Conservation (phyloP, 208 protist species). For the Leishmania martiniquensis region DNA sequence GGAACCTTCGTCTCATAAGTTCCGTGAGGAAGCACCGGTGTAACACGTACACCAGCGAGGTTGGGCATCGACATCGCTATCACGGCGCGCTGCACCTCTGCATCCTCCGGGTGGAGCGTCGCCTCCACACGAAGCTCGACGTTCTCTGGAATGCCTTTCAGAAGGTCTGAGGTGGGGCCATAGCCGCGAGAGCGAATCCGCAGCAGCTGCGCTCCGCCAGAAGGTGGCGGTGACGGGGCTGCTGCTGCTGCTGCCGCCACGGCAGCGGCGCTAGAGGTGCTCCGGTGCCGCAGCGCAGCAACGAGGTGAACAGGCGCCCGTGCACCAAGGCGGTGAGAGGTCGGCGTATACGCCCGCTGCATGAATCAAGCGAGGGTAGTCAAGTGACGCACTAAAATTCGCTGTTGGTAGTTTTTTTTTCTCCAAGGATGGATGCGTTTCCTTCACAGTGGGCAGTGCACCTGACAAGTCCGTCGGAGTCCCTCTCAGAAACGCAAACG, state of each 20-base stretch:
- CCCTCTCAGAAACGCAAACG: not conserved
- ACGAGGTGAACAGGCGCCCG: not conserved
- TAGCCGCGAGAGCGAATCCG: slow-evolving; percentile 72
- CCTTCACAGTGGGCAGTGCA: not conserved
- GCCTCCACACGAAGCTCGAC: slow-evolving; percentile 55
- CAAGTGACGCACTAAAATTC: not conserved
- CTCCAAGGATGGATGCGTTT: too few relatives aligned
- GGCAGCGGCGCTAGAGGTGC: slow-evolving; percentile 6
- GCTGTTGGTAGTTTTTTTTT: not conserved
- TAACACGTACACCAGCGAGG: slow-evolving; percentile 51
- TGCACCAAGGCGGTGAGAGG: slow-evolving; percentile 8
- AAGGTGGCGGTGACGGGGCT: not conserved
- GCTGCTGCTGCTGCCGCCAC: not conserved
- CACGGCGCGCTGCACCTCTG: slow-evolving; percentile 66
- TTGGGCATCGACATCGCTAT: slow-evolving; percentile 61
- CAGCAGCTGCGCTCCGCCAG: slow-evolving; percentile 12
- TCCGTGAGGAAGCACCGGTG: slow-evolving; percentile 25
- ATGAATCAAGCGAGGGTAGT: slow-evolving; percentile 1
- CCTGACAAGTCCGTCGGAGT: not conserved
- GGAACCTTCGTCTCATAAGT: slow-evolving; percentile 15
- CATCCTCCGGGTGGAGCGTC: slow-evolving; percentile 76
- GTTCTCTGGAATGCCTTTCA: slow-evolving; percentile 53
- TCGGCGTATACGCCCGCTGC: slow-evolving; percentile 27
- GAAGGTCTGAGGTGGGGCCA: slow-evolving; percentile 70
- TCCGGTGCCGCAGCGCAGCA: slow-evolving; percentile 6